phyloP scores from a whole-genome alignment of 495 filamentous ascomycete species.

The Podospora tetraspora region DNA sequence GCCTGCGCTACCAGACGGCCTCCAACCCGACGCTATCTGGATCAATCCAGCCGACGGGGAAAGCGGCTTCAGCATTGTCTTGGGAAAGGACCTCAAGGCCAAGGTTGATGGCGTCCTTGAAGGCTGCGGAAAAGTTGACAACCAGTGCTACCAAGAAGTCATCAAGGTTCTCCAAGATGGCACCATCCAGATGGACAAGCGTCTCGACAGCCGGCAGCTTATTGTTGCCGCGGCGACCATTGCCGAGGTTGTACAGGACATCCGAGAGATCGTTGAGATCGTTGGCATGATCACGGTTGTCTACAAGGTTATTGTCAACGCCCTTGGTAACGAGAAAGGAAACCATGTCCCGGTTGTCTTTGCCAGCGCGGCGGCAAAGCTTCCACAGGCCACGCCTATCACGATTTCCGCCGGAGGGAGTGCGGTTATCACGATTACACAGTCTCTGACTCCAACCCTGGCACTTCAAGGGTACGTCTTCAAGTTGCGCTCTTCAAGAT shows the following conservation, averaged over 20 bases:
- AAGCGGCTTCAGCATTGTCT: conserved; percentile 1
- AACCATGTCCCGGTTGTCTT: neutral
- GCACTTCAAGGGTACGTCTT: neutral
- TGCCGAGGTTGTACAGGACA: neutral
- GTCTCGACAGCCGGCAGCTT: neutral
- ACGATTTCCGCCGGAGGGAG: conserved; percentile 2
- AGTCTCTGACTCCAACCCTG: neutral
- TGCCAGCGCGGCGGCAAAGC: neutral
- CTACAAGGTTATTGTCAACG: too few relatives aligned
- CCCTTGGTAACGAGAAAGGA: neutral
- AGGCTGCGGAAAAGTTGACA: neutral
- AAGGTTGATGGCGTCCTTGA: conserved; percentile 8
- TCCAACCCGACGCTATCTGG: conserved; percentile 5
- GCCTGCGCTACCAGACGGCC: neutral
- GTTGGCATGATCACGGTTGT: neutral
- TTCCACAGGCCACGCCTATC: neutral
- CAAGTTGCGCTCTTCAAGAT: neutral
- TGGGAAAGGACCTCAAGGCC: conserved; percentile 3
- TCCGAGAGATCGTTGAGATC: neutral
- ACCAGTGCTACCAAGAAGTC: conserved; percentile 8
- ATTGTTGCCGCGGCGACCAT: neutral
- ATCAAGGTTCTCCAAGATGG: conserved; percentile 5
- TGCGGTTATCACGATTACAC: neutral
- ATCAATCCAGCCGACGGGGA: neutral
- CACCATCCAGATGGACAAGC: conserved; percentile 6